These are phyloP conservation scores for Salvia sclarea DNA, from an alignment of 305 asterid genomes.

Conservation along the genomic window DNA sequence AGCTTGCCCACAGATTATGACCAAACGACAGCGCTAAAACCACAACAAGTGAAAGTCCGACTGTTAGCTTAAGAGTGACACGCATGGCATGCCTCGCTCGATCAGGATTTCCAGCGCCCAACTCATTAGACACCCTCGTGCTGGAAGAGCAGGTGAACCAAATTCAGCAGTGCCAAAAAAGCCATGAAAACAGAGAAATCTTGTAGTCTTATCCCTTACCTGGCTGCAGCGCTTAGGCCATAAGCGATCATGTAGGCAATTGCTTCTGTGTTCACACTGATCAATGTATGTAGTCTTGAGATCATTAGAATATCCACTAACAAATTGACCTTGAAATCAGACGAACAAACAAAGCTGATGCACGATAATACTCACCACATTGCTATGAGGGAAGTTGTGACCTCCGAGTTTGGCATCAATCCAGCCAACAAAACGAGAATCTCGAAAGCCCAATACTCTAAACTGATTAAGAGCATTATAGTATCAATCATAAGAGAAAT, in stretches of 20 bases:
- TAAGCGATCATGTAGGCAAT: slow-evolving; percentile 55
- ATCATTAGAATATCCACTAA: neutral
- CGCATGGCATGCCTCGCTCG: slow-evolving; percentile 65
- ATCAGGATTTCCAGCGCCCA: slow-evolving; percentile 59
- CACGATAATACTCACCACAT: slow-evolving; percentile 54
- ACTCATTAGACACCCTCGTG: slow-evolving; percentile 77
- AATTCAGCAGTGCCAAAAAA: neutral
- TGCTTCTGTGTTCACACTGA: slow-evolving; percentile 73
- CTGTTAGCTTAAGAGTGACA: slow-evolving; percentile 57
- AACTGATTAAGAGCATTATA: slow-evolving; percentile 35
- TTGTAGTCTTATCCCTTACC: slow-evolving; percentile 40
- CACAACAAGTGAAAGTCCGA: slow-evolving; percentile 41
- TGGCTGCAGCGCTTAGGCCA: slow-evolving; percentile 78
- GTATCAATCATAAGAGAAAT: neutral
- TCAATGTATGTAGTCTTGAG: neutral
- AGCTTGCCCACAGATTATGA: slow-evolving; percentile 58
- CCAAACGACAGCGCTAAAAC: slow-evolving; percentile 48
- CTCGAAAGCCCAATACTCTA: slow-evolving; percentile 85
- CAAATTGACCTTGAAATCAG: neutral
- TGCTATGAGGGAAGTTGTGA: slow-evolving; percentile 71
- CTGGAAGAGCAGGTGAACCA: slow-evolving; percentile 37
- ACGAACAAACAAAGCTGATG: neutral
- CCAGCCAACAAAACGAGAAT: slow-evolving; percentile 73
- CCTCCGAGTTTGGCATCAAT: slow-evolving; percentile 64
- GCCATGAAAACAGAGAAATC: neutral